phyloP scores from a whole-genome alignment of 225 moss, liverwort and hornwort genomes.

The Thuidium tamariscinum region DNA sequence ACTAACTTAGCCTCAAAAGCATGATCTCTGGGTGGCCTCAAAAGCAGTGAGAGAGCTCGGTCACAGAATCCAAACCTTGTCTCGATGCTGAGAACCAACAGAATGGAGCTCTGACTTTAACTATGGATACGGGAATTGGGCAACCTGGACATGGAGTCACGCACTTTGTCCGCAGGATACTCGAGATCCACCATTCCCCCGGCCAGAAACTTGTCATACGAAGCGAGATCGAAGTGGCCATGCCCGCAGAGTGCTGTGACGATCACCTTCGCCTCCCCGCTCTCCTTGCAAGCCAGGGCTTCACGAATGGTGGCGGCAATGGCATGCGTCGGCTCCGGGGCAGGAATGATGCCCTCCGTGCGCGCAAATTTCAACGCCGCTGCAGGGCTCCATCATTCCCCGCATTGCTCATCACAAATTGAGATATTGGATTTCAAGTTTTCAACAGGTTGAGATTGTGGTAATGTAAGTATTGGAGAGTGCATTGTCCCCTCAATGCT shows the following conservation, averaged over 20 bases:
- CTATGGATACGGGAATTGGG: background rate
- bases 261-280: slow-evolving; percentile 33
- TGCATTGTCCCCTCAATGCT: background rate
- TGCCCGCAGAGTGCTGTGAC: slow-evolving; percentile 41
- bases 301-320: slow-evolving; percentile 31
- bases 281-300: slow-evolving; percentile 31
- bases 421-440: too few relatives aligned
- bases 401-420: background rate
- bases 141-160: slow-evolving; percentile 9
- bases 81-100: background rate
- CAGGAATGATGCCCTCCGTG: slow-evolving; percentile 42
- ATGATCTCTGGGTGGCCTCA: too few relatives aligned
- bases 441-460: background rate
- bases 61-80: background rate
- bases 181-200: slow-evolving; percentile 31
- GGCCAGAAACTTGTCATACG: slow-evolving; percentile 15
- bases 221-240: slow-evolving; percentile 36
- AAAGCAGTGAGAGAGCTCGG: too few relatives aligned
- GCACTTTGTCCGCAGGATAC: slow-evolving; percentile 26
- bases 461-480: background rate
- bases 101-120: background rate
- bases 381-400: background rate
- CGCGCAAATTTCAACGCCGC: slow-evolving; percentile 41
- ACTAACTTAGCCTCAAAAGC: background rate
- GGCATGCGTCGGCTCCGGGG: slow-evolving; percentile 41